Percentiles rank a stretch among this genome's conserved stretches.
phyloP scores from a whole-genome alignment of 202 grass and related monocot species.

The Setaria italica region DNA sequence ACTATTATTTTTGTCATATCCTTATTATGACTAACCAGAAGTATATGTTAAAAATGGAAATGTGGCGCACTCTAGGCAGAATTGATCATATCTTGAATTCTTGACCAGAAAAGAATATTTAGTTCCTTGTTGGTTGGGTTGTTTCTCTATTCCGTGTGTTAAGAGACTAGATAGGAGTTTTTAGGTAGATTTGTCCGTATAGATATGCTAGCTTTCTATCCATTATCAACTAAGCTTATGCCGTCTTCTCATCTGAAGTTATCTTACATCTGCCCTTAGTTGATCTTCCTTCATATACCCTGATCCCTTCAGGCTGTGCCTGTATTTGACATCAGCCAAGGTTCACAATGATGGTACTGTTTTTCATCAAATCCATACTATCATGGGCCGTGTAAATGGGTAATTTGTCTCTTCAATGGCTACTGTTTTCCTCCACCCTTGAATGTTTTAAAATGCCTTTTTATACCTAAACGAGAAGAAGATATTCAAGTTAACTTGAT shows the following conservation, averaged over 20 bases:
- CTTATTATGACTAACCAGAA: constrained; percentile 7
- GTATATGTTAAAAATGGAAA: neutral
- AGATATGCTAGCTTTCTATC: neutral
- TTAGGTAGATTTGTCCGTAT: neutral
- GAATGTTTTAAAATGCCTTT: neutral
- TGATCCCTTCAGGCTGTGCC: neutral
- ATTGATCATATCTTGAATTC: neutral
- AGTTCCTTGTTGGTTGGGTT: neutral
- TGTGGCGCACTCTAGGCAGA: neutral
- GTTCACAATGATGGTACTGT: neutral
- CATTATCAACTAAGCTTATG: neutral
- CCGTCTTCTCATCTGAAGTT: neutral
- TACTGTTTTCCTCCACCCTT: neutral
- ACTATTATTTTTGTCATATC: neutral
- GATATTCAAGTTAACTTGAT: neutral
- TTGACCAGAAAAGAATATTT: neutral
- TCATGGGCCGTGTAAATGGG: neutral
- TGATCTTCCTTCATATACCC: neutral
- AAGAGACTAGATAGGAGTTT: neutral
- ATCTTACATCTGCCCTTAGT: neutral
- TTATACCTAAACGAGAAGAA: neutral
- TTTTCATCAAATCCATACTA: neutral
- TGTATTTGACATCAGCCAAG: neutral
- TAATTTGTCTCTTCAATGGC: neutral
- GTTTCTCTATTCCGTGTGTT: neutral